Conservation (phyloP, 441 rosid species). For the Brassica hybrid region DNA sequence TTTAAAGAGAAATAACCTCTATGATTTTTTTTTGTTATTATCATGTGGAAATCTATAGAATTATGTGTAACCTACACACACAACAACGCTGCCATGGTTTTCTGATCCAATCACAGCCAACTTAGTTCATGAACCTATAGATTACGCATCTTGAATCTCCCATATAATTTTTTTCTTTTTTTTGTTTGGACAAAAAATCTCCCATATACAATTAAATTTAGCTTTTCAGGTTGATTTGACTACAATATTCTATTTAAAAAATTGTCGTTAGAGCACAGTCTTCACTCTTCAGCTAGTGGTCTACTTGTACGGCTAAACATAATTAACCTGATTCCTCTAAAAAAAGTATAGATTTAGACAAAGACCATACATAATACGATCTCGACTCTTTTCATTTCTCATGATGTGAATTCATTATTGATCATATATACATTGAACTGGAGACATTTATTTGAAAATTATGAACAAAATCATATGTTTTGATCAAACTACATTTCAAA, state of each 20-base stretch:
- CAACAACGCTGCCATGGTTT: background rate
- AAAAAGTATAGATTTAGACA: too few species aligned
- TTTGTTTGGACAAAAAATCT: too few species aligned
- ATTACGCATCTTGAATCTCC: background rate
- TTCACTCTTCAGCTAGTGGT: conserved; percentile 25
- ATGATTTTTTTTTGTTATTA: background rate
- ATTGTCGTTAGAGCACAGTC: background rate
- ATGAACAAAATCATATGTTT: background rate
- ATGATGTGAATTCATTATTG: background rate
- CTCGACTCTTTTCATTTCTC: background rate
- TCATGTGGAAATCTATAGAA: conserved; percentile 6
- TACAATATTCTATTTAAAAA: conserved; percentile 12
- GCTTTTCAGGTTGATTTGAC: conserved; percentile 11
- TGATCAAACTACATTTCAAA: conserved; percentile 4
- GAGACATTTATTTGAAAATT: background rate
- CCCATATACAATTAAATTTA: background rate
- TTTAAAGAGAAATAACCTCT: background rate
- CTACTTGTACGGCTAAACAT: conserved; percentile 27
- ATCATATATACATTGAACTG: background rate
- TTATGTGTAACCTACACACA: conserved; percentile 16
- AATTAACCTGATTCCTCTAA: conserved; percentile 6
- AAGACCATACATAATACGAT: too few species aligned
- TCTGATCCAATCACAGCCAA: background rate
- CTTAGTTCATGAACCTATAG: conserved; percentile 18
- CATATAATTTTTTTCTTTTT: too few species aligned